Base-by-base conservation (phyloP, 129 eudicot genomes). In the Artemisia argyi region DNA sequence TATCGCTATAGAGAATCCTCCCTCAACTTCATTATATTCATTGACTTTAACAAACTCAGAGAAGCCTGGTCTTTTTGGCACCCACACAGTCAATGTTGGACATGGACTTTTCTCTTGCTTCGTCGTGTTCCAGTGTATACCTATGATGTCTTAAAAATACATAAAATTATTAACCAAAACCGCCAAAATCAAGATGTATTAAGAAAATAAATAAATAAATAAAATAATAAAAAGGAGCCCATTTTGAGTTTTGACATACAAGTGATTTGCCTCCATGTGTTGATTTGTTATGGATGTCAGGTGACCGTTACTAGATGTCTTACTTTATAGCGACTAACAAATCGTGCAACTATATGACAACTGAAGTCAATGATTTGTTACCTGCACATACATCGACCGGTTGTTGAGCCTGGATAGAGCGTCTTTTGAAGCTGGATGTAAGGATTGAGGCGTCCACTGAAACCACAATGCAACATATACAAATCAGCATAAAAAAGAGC, bases 1-100 rank as follows among this genome's bases (percentile, higher is more conserved):
- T 50, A 73, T 17, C 35, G 69, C 77, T 49, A 73, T 49, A 19
- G 70, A 73, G 61, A 73, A 73, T 61, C 77, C 77, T 2, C 69
- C 77, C 51, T 61, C 50, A 7, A 61, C 77, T n/a, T 73, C 39
- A 3, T 4, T 47, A 46, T 73, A 3, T 3, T 60, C 7, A 3
- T 72, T 48, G 16, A 72, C 14, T 10, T 72, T 10, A 15, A 72
- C 68, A 3, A 72, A 60, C 60, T 72, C 76, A 6, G 32, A 5
- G 49, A 60, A 72, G 30, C 76, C 76, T 4, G n/a, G 0, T 22
- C 47, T 72, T 39, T 72, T 72, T 60, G 76, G 76, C 12, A 72
- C 76, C 76, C 76, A 47, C 5, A 72, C 76, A 22, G 14, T 49
- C 49, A 72, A 58, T 60, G 26, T 60, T 60, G 30, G 68, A 18